Conservation (phyloP, 2,329 filamentous ascomycete species). For the Bisporella sp. region DNA sequence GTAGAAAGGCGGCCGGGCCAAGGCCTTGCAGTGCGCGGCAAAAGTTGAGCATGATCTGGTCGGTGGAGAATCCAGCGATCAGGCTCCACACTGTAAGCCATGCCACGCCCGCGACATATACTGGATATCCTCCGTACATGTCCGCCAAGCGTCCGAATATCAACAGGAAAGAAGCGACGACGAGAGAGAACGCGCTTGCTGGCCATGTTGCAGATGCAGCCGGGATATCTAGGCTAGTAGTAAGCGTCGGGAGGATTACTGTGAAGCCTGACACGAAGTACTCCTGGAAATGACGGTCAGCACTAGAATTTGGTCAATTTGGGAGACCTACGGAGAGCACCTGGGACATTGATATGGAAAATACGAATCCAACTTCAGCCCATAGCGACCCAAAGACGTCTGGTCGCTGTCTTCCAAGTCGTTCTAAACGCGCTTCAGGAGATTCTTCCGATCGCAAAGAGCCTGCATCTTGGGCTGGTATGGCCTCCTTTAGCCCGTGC, state of each 20-base stretch:
- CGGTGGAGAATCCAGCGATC: conserved; percentile 61
- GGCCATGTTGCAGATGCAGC: conserved; percentile 55
- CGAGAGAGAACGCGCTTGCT: conserved; percentile 52
- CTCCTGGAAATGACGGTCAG: conserved; percentile 34
- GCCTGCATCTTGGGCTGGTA: conserved; percentile 4
- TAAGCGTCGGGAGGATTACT: conserved; percentile 62
- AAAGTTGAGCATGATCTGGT: conserved; percentile 63
- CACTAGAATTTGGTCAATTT: not conserved
- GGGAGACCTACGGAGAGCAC: conserved; percentile 40
- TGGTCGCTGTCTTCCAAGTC: conserved; percentile 51
- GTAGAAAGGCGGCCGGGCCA: conserved; percentile 65
- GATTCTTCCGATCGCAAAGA: conserved; percentile 21
- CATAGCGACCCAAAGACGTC: conserved; percentile 42
- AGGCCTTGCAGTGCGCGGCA: conserved; percentile 70
- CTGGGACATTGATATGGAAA: conserved; percentile 52
- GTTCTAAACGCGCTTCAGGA: conserved; percentile 36
- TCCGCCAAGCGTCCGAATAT: conserved; percentile 56
- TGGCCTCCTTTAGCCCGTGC: too few relatives aligned
- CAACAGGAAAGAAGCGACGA: conserved; percentile 50
- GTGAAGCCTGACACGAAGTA: conserved; percentile 69
- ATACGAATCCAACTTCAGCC: conserved; percentile 51
- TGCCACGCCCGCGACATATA: conserved; percentile 51
- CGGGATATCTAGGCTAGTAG: conserved; percentile 56
- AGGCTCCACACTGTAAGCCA: conserved; percentile 67
- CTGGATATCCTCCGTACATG: conserved; percentile 52